These are phyloP conservation scores for Pyrrhoderma lamaoense DNA, from an alignment of 1,284 basidiomycete species.

Conservation along the genomic window DNA sequence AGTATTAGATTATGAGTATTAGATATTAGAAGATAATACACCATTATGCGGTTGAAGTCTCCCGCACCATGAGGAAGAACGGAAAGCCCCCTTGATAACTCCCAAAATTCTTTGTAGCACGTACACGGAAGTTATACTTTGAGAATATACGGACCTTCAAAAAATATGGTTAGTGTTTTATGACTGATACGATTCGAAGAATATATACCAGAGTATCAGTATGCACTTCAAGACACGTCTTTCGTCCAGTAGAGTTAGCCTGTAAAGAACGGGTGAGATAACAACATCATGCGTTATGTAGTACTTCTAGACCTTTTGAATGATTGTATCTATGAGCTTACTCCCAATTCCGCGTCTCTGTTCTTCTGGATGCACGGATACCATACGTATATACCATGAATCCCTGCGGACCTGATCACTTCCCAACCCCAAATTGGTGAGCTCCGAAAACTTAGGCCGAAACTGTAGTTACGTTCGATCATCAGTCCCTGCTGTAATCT, in stretches of 20 bases:
- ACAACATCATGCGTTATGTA: not conserved
- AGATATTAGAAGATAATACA: not conserved
- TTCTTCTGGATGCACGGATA: constrained; percentile 13
- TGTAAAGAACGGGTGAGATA: not conserved
- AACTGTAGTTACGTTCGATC: constrained; percentile 1
- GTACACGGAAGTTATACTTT: constrained; percentile 12
- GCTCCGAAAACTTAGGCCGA: constrained; percentile 12
- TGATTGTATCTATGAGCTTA: constrained; percentile 11
- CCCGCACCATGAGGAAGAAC: constrained; percentile 16
- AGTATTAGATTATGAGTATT: too few relatives aligned
- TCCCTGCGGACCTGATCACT: constrained; percentile 10
- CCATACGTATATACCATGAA: constrained; percentile 11
- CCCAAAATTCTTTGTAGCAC: constrained; percentile 17
- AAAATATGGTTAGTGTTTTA: not conserved
- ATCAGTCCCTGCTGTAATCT: not conserved
- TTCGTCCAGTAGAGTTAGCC: constrained; percentile 10
- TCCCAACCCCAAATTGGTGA: constrained; percentile 12
- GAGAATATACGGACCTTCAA: constrained; percentile 14
- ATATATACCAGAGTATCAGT: constrained; percentile 13
- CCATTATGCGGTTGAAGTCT: not conserved
- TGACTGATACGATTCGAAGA: not conserved
- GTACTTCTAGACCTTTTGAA: constrained; percentile 5
- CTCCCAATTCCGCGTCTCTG: constrained; percentile 15
- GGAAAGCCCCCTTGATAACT: constrained; percentile 17
- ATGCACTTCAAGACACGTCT: constrained; percentile 12